A percentile compares a stretch with the other conserved stretches of the same genome.
phyloP scores from a whole-genome alignment of 176 grass and related monocot genomes.

The Dendrocalamus sinicus region DNA sequence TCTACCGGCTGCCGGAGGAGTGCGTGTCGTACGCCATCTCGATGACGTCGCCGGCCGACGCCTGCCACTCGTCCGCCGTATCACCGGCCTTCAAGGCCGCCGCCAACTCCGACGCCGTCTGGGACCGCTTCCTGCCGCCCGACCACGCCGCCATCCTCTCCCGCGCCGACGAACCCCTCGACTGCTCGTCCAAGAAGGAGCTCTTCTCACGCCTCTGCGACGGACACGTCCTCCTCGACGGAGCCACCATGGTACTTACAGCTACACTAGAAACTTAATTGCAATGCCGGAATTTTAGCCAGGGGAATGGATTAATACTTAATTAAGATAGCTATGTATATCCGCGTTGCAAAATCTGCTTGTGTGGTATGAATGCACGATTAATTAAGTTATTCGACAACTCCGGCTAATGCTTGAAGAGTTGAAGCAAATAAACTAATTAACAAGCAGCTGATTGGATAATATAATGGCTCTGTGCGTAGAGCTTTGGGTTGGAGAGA shows the following conservation, averaged over 20 bases:
- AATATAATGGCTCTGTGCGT: background rate
- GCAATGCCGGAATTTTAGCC: background rate
- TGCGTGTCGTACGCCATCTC: conserved; percentile 77
- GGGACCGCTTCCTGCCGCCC: conserved; percentile 62
- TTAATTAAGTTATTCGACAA: too few species aligned
- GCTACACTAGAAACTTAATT: background rate
- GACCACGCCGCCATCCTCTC: conserved; percentile 58
- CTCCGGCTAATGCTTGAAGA: too few species aligned
- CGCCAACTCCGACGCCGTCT: conserved; percentile 75
- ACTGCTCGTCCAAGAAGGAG: conserved; percentile 59
- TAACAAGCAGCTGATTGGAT: background rate
- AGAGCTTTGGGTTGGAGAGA: conserved; percentile 75
- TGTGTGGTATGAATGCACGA: too few species aligned
- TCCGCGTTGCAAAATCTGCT: too few species aligned
- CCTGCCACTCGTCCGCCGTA: conserved; percentile 60
- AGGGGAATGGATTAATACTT: background rate
- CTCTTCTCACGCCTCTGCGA: conserved; percentile 72
- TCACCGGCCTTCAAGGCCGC: conserved; percentile 61
- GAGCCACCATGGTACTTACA: conserved; percentile 61
- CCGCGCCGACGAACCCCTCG: conserved; percentile 36
- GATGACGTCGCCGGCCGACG: conserved; percentile 67
- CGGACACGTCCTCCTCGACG: conserved; percentile 70
- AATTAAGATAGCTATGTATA: background rate
- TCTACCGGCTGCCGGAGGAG: conserved; percentile 65
- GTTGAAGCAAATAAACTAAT: background rate